Conservation (phyloP, 257 asterid species). For the Jaltomata sinuosa region DNA sequence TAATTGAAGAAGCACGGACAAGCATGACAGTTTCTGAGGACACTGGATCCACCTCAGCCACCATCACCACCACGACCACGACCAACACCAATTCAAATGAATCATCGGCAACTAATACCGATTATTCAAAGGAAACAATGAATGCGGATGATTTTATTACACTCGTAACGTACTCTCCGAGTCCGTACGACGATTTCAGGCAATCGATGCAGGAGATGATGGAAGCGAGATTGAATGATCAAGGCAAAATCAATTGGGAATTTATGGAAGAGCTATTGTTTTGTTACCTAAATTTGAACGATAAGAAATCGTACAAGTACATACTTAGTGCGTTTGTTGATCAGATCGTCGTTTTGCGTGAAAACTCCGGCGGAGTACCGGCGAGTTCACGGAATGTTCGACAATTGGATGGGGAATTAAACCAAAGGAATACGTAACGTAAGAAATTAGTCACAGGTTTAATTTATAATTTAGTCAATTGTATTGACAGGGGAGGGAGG, state of each 20-base stretch:
- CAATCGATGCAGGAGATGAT: constrained; percentile 31
- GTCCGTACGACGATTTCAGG: constrained; percentile 22
- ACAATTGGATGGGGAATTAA: not conserved
- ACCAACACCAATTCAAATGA: not conserved
- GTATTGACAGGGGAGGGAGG: not conserved
- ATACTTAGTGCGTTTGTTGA: constrained; percentile 70
- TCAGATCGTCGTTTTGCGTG: constrained; percentile 34
- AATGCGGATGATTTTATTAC: constrained; percentile 18
- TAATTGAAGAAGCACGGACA: constrained; percentile 20
- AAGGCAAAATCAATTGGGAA: constrained; percentile 60
- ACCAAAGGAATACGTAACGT: not conserved
- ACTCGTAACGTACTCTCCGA: constrained; percentile 10
- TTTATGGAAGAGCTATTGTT: constrained; percentile 75
- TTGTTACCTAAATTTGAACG: constrained; percentile 59
- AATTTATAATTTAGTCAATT: not conserved
- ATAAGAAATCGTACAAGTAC: constrained; percentile 41
- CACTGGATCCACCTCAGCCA: not conserved
- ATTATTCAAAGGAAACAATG: not conserved
- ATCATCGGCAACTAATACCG: not conserved
- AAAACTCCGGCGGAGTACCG: constrained; percentile 22
- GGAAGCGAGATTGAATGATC: constrained; percentile 24
- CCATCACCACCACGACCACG: not conserved
- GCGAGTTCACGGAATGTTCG: constrained; percentile 10
- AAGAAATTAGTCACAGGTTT: not conserved
- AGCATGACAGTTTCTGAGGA: constrained; percentile 9